Percentiles rank a stretch among this genome's conserved stretches.
Evolutionary conservation across 2,329 filamentous ascomycete genomes (phyloP).

Genomic region (Aureobasidium melanogenum): DNA sequence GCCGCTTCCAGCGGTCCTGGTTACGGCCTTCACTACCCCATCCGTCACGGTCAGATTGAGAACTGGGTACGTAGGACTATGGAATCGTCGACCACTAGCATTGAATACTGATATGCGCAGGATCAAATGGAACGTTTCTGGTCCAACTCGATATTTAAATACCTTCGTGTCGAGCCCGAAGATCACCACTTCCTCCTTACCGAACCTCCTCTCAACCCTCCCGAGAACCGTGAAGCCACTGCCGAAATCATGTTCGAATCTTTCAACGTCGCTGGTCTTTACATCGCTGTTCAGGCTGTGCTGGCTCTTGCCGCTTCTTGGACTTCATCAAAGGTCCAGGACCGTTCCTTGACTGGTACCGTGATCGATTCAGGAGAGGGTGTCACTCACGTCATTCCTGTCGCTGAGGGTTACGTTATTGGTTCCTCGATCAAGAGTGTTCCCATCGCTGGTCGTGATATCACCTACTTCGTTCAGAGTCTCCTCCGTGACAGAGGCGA

Average conservation of each 20-base stretch:
- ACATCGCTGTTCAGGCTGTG: constrained; percentile 97
- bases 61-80: constrained; percentile 65
- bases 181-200: constrained; percentile 98
- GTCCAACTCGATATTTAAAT: constrained; percentile 99
- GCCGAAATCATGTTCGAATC: constrained; percentile 99
- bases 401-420: constrained; percentile 97
- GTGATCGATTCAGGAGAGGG: constrained; percentile 98
- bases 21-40: constrained; percentile 95
- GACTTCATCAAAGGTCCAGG: constrained; percentile 96
- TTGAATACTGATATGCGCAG: constrained; percentile 35
- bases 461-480: constrained; percentile 97
- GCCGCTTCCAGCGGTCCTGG: constrained; percentile 76
- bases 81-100: no score
- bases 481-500: constrained; percentile 92
- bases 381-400: constrained; percentile 97
- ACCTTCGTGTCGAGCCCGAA: constrained; percentile 93
- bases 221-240: constrained; percentile 97
- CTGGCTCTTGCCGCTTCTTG: constrained; percentile 93
- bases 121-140: constrained; percentile 99
- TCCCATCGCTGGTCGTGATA: constrained; percentile 93
- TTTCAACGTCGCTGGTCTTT: constrained; percentile 97
- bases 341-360: constrained; percentile 90
- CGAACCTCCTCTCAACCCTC: constrained; percentile 88
- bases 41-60: constrained; percentile 95
- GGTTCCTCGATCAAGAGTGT: constrained; percentile 99